Conservation (phyloP, 805 yeast species). For the Blastobotrys chiropterorum region DNA sequence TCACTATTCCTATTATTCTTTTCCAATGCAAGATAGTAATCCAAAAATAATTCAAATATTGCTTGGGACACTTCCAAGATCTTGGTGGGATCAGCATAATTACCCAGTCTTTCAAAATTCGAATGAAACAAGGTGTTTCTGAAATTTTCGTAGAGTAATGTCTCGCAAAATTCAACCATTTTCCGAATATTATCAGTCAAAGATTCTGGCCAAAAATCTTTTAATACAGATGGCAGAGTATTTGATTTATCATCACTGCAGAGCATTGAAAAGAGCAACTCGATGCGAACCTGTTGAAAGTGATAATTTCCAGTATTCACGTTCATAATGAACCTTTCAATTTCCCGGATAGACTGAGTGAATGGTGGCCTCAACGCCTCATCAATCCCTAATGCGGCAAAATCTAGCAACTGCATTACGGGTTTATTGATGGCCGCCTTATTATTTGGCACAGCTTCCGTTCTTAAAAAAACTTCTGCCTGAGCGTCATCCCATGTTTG, state of each 20-base stretch:
- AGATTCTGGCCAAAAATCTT: constrained; percentile 36
- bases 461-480: constrained; percentile 23
- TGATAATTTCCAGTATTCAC: constrained; percentile 30
- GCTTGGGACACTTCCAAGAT: constrained; percentile 12
- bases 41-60: constrained; percentile 21
- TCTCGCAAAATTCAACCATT: constrained; percentile 24
- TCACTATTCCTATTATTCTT: not conserved
- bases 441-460: constrained; percentile 1
- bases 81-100: not conserved
- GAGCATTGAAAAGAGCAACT: constrained; percentile 24
- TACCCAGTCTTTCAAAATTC: not conserved
- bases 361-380: constrained; percentile 12
- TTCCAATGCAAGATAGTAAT: constrained; percentile 12
- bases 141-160: constrained; percentile 12
- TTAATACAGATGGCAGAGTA: constrained; percentile 31
- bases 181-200: constrained; percentile 33
- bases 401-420: constrained; percentile 26
- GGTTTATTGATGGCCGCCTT: not conserved
- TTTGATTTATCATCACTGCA: constrained; percentile 1
- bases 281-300: constrained; percentile 35
- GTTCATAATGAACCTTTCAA: constrained; percentile 23
- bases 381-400: constrained; percentile 24
- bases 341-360: constrained; percentile 15
- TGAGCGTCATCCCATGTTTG: constrained; percentile 33
- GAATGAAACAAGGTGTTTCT: constrained; percentile 6